Evolutionary conservation across 2,329 filamentous ascomycete species (phyloP).

Genomic region (Zasmidium cellare): DNA sequence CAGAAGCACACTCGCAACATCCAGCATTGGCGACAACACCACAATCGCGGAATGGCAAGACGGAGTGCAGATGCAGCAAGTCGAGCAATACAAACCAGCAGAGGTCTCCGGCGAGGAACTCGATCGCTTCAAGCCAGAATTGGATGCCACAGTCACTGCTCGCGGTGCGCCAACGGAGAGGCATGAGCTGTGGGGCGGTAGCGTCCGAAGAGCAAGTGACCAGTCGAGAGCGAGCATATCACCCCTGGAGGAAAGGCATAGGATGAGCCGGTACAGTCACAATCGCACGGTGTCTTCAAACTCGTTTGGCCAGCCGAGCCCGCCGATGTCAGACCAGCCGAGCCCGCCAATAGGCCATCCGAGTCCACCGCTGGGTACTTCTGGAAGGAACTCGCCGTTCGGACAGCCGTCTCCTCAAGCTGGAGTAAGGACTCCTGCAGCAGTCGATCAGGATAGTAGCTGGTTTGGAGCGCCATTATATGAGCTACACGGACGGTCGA

Average conservation of each 20-base stretch:
- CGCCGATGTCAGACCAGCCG: neutral
- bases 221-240: conserved; percentile 18
- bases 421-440: neutral
- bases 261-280: conserved; percentile 1
- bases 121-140: conserved; percentile 17
- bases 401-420: neutral
- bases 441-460: neutral
- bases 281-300: neutral
- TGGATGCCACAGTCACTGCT: conserved; percentile 14
- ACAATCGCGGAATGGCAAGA: conserved; percentile 17
- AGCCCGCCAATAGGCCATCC: neutral
- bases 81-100: conserved; percentile 1
- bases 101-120: conserved; percentile 8
- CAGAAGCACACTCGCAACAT: neutral
- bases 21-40: conserved; percentile 15
- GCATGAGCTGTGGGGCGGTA: conserved; percentile 16
- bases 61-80: conserved; percentile 4
- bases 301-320: conserved; percentile 1
- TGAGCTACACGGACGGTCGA: conserved; percentile 7
- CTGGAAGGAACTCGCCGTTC: neutral
- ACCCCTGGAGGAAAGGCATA: conserved; percentile 15
- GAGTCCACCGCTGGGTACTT: neutral
- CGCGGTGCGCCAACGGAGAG: conserved; percentile 9
- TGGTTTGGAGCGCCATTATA: neutral
- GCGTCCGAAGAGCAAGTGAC: conserved; percentile 12